Percentiles rank a stretch among this genome's conserved stretches.
These are phyloP conservation scores for Clausena lansium DNA, from an alignment of 345 rosid species.

Conservation along the genomic window DNA sequence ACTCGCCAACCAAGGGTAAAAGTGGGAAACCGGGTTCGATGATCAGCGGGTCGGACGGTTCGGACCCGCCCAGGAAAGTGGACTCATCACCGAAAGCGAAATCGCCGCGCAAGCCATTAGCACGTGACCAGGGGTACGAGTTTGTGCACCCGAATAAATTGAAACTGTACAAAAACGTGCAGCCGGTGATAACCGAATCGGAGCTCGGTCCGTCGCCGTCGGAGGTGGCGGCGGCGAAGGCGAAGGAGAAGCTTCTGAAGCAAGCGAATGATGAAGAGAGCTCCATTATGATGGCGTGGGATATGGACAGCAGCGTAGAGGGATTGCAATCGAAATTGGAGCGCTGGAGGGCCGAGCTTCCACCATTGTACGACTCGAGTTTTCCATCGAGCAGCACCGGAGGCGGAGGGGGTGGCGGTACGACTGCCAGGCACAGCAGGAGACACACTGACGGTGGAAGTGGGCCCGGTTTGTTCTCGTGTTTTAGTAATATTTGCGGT, in stretches of 20 bases:
- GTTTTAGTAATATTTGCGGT: slow-evolving; percentile 70
- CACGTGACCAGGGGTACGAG: neutral
- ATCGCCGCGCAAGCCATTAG: neutral
- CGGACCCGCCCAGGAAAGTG: neutral
- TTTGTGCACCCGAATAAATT: neutral
- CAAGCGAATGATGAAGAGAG: slow-evolving; percentile 47
- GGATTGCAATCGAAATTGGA: slow-evolving; percentile 79
- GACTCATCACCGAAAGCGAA: neutral
- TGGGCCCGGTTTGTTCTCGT: slow-evolving; percentile 28
- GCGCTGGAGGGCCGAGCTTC: slow-evolving; percentile 77
- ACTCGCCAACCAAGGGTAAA: neutral
- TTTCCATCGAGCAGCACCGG: slow-evolving; percentile 15
- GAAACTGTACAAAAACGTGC: slow-evolving; percentile 20
- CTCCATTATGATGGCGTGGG: slow-evolving; percentile 49
- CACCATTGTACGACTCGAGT: slow-evolving; percentile 56
- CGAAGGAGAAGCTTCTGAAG: slow-evolving; percentile 30
- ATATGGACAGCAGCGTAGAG: slow-evolving; percentile 64
- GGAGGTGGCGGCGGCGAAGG: slow-evolving; percentile 68
- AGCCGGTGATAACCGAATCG: slow-evolving; percentile 47
- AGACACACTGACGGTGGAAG: slow-evolving; percentile 40
- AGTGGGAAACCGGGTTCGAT: slow-evolving; percentile 4
- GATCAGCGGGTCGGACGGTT: neutral
- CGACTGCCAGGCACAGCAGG: slow-evolving; percentile 26
- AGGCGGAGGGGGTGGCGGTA: slow-evolving; percentile 16
- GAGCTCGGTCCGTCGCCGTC: slow-evolving; percentile 90